These are phyloP conservation scores for Lepiota subincarnata DNA, from an alignment of 768 basidiomycete genomes.

Conservation along the genomic window DNA sequence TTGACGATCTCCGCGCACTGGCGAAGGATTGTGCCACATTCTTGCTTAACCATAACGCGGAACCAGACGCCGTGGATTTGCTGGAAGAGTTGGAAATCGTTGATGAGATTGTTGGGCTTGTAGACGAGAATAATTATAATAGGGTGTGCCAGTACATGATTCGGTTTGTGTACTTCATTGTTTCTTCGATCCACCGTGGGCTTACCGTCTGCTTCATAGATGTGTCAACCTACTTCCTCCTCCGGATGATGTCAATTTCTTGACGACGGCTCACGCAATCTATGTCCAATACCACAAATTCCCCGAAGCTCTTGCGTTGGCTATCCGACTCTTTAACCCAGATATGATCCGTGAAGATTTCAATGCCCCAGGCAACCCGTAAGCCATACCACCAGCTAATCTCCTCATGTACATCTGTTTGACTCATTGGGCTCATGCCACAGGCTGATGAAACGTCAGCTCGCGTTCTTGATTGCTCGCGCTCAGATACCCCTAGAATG, in stretches of 20 bases:
- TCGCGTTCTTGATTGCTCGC: slow-evolving; percentile 90
- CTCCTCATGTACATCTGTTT: not conserved
- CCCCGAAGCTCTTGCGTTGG: slow-evolving; percentile 85
- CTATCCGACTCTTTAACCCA: slow-evolving; percentile 79
- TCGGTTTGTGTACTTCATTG: slow-evolving; percentile 43
- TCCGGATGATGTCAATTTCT: slow-evolving; percentile 88
- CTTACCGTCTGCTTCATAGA: slow-evolving; percentile 31
- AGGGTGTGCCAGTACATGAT: slow-evolving; percentile 98
- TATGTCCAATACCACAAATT: slow-evolving; percentile 85
- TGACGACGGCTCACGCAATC: slow-evolving; percentile 83
- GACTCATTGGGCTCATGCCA: not conserved
- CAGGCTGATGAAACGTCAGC: slow-evolving; percentile 89
- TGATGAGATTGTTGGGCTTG: slow-evolving; percentile 65
- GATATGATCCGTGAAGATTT: slow-evolving; percentile 85
- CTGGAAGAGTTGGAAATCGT: slow-evolving; percentile 92
- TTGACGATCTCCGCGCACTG: slow-evolving; percentile 71
- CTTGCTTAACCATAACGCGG: slow-evolving; percentile 90
- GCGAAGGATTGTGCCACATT: slow-evolving; percentile 86
- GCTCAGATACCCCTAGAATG: slow-evolving; percentile 89
- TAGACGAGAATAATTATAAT: slow-evolving; percentile 83
- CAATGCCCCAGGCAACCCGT: slow-evolving; percentile 85
- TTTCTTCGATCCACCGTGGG: not conserved
- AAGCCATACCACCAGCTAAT: slow-evolving; percentile 25
- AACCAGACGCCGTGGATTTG: slow-evolving; percentile 96
- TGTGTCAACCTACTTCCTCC: slow-evolving; percentile 89